Evolutionary conservation across 176 grass and related monocot species (phyloP), one percentile per base, ranked within the genome.

Genomic region (Zoysia pacifica): DNA sequence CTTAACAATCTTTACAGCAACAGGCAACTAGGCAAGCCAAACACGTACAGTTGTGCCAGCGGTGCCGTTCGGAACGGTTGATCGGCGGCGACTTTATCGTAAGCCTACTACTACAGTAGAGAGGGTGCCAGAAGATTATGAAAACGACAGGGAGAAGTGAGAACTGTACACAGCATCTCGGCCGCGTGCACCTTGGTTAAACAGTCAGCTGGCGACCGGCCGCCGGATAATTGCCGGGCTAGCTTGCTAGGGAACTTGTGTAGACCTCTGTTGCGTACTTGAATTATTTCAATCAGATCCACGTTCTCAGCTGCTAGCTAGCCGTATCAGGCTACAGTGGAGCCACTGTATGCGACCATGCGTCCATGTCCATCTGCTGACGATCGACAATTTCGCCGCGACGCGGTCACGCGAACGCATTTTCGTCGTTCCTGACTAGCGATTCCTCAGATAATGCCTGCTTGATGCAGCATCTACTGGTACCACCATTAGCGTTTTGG

Each of bases 221-320:
- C 69, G 15, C 18, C n/a, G 10, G 78, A 73, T 74, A 79, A 83
- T 78, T 67, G 15, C 4, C 61, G 28, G 28, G 28, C 28, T 28
- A 28, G 28, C 28, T 28, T 28, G 28, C 28, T 73, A 74, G 62
- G 53, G 39, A 74, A 38, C 28, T 28, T 45, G 62, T 69, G 39
- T 79, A 74, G 75, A 75, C 19, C 44, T 68, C 81, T 88, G 44
- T 74, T 62, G 45, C 28, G 28, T n/a, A 71, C 68, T 50, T 54
- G 71, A 60, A 67, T 83, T 67, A 60, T 59, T 83, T 67, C 75
- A 62, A 52, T 67, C 62, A 69, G 75, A 53, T 74, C 75, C 62
- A 87, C 64, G 59, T 64, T 58, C 49, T 77, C 61, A 37, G 40
- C 19, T 69, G 36, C 54, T 37, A 47, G 28, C 39, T 37, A 47